Evolutionary conservation across 1,139 yeast genomes (phyloP).

Genomic region (Wickerhamomyces sp.): DNA sequence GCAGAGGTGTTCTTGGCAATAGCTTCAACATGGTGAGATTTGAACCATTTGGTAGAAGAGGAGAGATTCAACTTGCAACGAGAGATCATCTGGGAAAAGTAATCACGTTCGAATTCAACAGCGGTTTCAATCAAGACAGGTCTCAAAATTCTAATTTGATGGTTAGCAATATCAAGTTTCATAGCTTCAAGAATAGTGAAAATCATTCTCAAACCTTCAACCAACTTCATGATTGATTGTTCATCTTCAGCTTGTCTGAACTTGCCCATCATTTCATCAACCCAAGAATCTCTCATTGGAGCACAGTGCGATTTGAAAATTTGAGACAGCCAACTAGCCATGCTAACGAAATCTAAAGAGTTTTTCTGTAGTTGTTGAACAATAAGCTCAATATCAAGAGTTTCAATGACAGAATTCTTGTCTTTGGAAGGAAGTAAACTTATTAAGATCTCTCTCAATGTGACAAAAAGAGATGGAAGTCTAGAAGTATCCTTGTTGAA

Average conservation of each 20-base stretch:
- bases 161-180: constrained; percentile 94
- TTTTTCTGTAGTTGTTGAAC: constrained; percentile 71
- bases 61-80: constrained; percentile 63
- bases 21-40: constrained; percentile 31
- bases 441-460: constrained; percentile 71
- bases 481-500: constrained; percentile 40
- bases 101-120: constrained; percentile 86
- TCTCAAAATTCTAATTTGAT: constrained; percentile 80
- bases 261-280: constrained; percentile 72
- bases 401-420: constrained; percentile 60
- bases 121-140: constrained; percentile 86
- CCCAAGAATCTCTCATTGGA: constrained; percentile 93
- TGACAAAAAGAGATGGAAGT: constrained; percentile 63
- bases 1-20: constrained; percentile 18
- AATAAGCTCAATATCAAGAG: constrained; percentile 72
- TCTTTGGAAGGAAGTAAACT: constrained; percentile 77
- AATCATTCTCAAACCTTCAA: constrained; percentile 72
- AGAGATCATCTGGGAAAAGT: constrained; percentile 65
- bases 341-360: constrained; percentile 60
- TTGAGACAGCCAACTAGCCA: constrained; percentile 66
- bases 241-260: constrained; percentile 58
- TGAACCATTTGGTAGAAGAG: constrained; percentile 71
- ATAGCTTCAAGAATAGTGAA: constrained; percentile 90
- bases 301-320: constrained; percentile 85
- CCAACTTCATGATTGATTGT: constrained; percentile 50